Conservation (phyloP, 345 rosid genomes). For the Abelmoschus esculentus region DNA sequence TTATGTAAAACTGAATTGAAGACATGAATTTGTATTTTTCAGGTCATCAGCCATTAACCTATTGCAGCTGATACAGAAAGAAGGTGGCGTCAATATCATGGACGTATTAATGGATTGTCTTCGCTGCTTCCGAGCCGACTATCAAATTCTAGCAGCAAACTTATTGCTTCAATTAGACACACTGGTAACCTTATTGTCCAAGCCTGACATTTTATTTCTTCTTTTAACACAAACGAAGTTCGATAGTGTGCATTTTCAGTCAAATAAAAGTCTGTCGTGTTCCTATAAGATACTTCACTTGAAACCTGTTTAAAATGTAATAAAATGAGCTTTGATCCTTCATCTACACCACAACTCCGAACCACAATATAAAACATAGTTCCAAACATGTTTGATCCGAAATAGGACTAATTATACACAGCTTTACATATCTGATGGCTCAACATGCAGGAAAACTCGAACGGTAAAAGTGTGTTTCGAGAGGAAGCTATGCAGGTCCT, state of each 20-base stretch:
- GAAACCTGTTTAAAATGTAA: too few relatives aligned
- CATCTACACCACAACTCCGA: too few relatives aligned
- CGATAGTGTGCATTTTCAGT: too few relatives aligned
- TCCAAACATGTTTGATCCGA: background rate
- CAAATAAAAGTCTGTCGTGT: too few relatives aligned
- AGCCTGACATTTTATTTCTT: too few relatives aligned
- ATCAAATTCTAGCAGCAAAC: conserved; percentile 62
- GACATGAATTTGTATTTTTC: conserved; percentile 17
- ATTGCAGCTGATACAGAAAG: conserved; percentile 51
- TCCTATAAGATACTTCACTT: too few relatives aligned
- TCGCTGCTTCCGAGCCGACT: conserved; percentile 39
- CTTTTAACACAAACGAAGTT: too few relatives aligned
- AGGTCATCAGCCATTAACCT: conserved; percentile 34
- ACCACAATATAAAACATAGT: background rate
- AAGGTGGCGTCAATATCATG: conserved; percentile 43
- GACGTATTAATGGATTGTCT: conserved; percentile 35
- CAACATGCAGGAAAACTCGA: conserved; percentile 46
- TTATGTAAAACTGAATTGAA: background rate
- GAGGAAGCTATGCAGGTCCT: conserved; percentile 54
- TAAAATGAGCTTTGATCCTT: too few relatives aligned
- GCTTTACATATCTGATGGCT: background rate
- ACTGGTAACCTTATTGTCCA: conserved; percentile 12
- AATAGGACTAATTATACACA: background rate
- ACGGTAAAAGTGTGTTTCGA: conserved; percentile 34
- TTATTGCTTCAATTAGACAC: conserved; percentile 62